Evolutionary conservation across 345 rosid species (phyloP).

Genomic region (Toxicodendron radicans): DNA sequence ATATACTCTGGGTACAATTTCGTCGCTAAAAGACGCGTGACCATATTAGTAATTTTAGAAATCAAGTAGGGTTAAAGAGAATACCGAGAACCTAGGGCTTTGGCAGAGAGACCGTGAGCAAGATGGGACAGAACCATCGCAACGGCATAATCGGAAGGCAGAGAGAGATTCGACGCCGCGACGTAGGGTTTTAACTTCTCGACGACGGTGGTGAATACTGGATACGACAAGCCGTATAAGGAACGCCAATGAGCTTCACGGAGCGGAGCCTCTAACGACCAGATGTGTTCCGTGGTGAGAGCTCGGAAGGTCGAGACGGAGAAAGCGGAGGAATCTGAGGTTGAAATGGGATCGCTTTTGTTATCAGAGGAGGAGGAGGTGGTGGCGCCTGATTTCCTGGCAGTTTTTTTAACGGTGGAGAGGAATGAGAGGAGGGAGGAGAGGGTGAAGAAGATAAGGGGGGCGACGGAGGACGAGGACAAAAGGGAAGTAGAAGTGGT

Average conservation of each 20-base stretch:
- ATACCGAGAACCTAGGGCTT: conserved; percentile 68
- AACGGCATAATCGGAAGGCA: conserved; percentile 93
- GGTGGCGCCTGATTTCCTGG: conserved; percentile 18
- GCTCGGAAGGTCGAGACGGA: conserved; percentile 89
- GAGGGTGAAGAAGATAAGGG: conserved; percentile 58
- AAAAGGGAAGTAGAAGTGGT: conserved; percentile 48
- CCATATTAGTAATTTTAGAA: conserved; percentile 95
- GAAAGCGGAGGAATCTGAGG: conserved; percentile 50
- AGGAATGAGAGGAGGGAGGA: conserved; percentile 57
- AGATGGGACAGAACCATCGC: conserved; percentile 94
- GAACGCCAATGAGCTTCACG: conserved; percentile 96
- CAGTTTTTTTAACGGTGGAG: conserved; percentile 35
- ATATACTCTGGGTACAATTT: conserved; percentile 90
- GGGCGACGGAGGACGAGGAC: conserved; percentile 55
- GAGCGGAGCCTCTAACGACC: conserved; percentile 72
- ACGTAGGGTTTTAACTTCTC: conserved; percentile 87
- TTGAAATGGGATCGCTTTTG: conserved; percentile 26
- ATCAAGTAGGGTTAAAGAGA: conserved; percentile 84
- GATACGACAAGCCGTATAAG: conserved; percentile 81
- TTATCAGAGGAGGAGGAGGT: conserved; percentile 28
- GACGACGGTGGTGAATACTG: conserved; percentile 87
- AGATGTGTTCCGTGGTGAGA: conserved; percentile 85
- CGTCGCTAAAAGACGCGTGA: conserved; percentile 82
- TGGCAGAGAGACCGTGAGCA: conserved; percentile 76
- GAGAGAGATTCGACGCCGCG: conserved; percentile 83